Base-by-base conservation (phyloP, 495 filamentous ascomycete genomes). In the Pyrenopolyporus hunteri region DNA sequence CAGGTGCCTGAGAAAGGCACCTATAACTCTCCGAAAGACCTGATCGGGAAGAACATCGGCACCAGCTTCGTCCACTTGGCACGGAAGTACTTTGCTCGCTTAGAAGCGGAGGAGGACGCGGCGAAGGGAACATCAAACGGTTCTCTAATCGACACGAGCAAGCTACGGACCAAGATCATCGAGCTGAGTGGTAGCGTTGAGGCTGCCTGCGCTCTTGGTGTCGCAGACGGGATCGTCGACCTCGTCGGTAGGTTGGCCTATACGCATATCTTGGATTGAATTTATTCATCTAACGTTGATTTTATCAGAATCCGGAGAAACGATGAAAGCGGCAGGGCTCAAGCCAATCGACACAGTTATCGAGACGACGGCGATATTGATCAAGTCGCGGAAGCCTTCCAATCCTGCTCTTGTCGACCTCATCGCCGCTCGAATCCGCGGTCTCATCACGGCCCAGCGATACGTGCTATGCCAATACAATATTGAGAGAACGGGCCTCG, bases 391-490 rank as follows among this genome's bases (percentile, higher is more conserved):
- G 63, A 80, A 85, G 59, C 87, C 93, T n/a, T 88, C 87, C 63
- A 89, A 94, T 73, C 84, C 79, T 2, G 79, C 83, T 13, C 81
- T 97, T 51, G 87, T 97, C 23, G 83, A 92, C 19, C 80, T 93
- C 4, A 92, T 98, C 62, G 81, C 88, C 19, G 83, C 86, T 16
- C 84, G 94, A 66, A 95, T 98, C 62, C 81, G 84, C 20, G 94
- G 94, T 71, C 92, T 98, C 44, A 98, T 98, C 69, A 92, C 89
- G n/a, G 94, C 94, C 14, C 89, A 98, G 76, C 87, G 86, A 74
- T 97, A 89, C 76, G 89, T 98, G 25, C 83, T 97, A 42, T 98
- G 95, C 78, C 93, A 94, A 72, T 98, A 97, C 82, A 98, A 98
- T 75, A 85, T 98, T 36, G 80, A 85, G 44, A 87, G 92, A 17